phyloP scores from a whole-genome alignment of 768 basidiomycete genomes.

The Suillus cothurnatus region DNA sequence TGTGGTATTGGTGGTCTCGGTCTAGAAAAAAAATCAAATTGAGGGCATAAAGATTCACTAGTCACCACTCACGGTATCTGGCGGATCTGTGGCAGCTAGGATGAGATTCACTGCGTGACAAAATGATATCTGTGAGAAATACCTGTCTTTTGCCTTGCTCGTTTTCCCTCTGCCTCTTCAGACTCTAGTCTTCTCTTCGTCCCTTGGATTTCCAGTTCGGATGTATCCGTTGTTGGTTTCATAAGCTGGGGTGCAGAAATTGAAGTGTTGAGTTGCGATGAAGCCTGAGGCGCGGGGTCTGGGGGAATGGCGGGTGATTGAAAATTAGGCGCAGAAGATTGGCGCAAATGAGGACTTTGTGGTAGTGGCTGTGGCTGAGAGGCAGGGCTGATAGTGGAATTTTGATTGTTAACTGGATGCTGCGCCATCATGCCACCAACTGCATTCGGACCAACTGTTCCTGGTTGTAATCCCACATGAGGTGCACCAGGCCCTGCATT shows the following conservation, averaged over 20 bases:
- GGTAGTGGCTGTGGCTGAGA: constrained; percentile 30
- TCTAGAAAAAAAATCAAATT: constrained; percentile 8
- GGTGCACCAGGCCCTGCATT: constrained; percentile 20
- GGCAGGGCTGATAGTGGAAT: constrained; percentile 19
- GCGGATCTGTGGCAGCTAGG: constrained; percentile 45
- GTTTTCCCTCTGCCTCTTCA: constrained; percentile 68
- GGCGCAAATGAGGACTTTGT: constrained; percentile 33
- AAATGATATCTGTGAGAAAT: constrained; percentile 24
- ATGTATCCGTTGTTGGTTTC: constrained; percentile 17
- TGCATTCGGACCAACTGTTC: constrained; percentile 16
- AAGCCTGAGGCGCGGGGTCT: not conserved
- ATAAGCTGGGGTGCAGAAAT: constrained; percentile 9
- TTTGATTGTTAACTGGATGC: constrained; percentile 23
- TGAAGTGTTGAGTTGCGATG: constrained; percentile 14
- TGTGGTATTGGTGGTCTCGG: not conserved
- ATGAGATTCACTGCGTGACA: constrained; percentile 25
- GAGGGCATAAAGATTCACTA: constrained; percentile 11
- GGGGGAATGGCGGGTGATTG: not conserved
- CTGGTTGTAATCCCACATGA: constrained; percentile 20
- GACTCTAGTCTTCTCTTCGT: constrained; percentile 74
- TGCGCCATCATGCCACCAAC: constrained; percentile 30
- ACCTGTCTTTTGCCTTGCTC: constrained; percentile 76
- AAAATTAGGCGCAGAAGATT: constrained; percentile 19
- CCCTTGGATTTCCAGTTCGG: constrained; percentile 62
- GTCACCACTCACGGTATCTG: constrained; percentile 47